phyloP scores from a whole-genome alignment of 305 asterid genomes.

The Coffea humblotiana region DNA sequence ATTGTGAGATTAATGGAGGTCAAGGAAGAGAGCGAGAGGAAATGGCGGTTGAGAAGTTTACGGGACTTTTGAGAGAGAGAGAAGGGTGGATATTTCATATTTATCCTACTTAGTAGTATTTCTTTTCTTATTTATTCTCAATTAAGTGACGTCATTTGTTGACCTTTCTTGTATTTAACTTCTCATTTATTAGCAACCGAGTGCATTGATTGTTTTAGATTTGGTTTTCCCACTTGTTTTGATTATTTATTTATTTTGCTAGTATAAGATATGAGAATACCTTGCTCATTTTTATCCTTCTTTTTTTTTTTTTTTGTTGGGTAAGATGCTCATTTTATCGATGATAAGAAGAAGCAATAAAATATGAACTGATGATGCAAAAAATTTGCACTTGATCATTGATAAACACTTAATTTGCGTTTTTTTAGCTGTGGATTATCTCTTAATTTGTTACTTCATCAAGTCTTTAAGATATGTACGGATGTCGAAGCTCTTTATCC shows the following conservation, averaged over 20 bases:
- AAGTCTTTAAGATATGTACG: background rate
- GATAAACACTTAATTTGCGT: background rate
- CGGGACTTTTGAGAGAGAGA: background rate
- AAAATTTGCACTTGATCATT: too few relatives aligned
- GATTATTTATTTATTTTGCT: background rate
- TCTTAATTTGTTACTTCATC: background rate
- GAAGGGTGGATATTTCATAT: too few relatives aligned
- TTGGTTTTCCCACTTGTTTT: background rate
- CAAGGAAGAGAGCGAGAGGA: background rate
- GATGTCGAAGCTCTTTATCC: background rate
- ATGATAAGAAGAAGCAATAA: background rate
- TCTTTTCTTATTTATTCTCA: background rate
- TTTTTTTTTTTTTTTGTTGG: too few relatives aligned
- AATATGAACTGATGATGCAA: background rate
- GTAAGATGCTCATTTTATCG: background rate
- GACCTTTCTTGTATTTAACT: background rate
- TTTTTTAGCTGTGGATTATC: background rate
- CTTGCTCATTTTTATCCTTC: too few relatives aligned
- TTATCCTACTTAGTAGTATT: background rate
- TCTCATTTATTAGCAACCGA: background rate
- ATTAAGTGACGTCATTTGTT: background rate
- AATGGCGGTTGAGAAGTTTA: background rate
- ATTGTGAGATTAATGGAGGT: background rate
- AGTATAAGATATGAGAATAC: background rate
- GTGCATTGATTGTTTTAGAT: background rate